A percentile compares a stretch with the other conserved stretches of the same genome.
Evolutionary conservation across 176 grass and related monocot species (phyloP).

Genomic region (Elymus sibiricus): DNA sequence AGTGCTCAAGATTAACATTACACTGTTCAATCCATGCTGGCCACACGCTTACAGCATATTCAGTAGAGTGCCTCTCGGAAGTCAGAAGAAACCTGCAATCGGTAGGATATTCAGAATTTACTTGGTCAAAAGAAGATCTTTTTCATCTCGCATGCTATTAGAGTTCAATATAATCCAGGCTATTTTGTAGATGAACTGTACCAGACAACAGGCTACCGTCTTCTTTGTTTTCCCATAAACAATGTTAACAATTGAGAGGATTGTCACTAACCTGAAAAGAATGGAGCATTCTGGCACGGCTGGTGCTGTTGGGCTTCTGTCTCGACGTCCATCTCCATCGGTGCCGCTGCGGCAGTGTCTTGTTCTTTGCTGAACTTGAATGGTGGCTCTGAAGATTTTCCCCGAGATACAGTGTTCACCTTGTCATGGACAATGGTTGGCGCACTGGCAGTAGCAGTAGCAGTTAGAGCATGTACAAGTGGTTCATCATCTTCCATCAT

Average conservation of each 20-base stretch:
- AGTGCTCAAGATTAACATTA: background rate
- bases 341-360: background rate
- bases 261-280: slow-evolving; percentile 27
- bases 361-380: background rate
- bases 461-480: background rate
- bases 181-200: background rate
- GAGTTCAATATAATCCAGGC: background rate
- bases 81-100: slow-evolving; percentile 45
- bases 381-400: slow-evolving; percentile 7
- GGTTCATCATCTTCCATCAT: slow-evolving; percentile 37
- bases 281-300: background rate
- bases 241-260: background rate
- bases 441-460: background rate
- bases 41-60: background rate
- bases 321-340: slow-evolving; percentile 12
- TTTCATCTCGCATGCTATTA: background rate
- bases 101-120: background rate
- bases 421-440: slow-evolving; percentile 22
- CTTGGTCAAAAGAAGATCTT: background rate
- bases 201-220: background rate
- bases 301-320: background rate
- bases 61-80: background rate
- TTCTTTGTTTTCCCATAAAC: background rate
- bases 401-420: background rate
- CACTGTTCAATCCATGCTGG: background rate